A percentile compares a stretch with the other conserved stretches of the same genome.
phyloP scores from a whole-genome alignment of 805 yeast genomes.

The Wickerhamiella azyma region DNA sequence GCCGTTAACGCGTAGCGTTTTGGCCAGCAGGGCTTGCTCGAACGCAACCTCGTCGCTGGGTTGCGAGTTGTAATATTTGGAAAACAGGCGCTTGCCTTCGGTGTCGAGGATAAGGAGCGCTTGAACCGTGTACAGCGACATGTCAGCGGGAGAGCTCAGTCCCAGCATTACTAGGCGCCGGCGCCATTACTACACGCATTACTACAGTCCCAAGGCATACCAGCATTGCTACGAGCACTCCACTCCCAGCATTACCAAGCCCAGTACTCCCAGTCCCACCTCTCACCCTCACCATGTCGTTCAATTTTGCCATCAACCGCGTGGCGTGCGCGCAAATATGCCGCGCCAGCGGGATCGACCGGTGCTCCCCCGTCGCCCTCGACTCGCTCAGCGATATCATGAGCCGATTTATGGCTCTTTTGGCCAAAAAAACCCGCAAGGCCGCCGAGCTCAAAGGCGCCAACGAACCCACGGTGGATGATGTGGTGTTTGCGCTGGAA shows the following conservation, averaged over 20 bases:
- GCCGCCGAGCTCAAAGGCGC: slow-evolving; percentile 37
- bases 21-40: slow-evolving; percentile 56
- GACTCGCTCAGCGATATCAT: slow-evolving; percentile 70
- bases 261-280: background rate
- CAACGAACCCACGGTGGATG: slow-evolving; percentile 42
- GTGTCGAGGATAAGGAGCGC: slow-evolving; percentile 71
- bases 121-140: slow-evolving; percentile 62
- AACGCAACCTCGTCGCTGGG: slow-evolving; percentile 59
- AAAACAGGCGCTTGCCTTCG: slow-evolving; percentile 65
- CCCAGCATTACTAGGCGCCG: too few relatives aligned
- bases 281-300: slow-evolving; percentile 13
- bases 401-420: slow-evolving; percentile 43
- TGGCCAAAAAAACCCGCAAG: slow-evolving; percentile 37
- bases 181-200: too few relatives aligned
- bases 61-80: slow-evolving; percentile 58
- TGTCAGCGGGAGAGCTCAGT: background rate
- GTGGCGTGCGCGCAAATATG: slow-evolving; percentile 44
- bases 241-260: too few relatives aligned
- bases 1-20: slow-evolving; percentile 66
- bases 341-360: slow-evolving; percentile 73
- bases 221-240: too few relatives aligned
- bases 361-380: slow-evolving; percentile 54
- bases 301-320: slow-evolving; percentile 35
- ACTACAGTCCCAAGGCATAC: too few relatives aligned
- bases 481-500: slow-evolving; percentile 56